Base-by-base conservation (phyloP, 1,284 basidiomycete species). In the Rhodofomes roseus region DNA sequence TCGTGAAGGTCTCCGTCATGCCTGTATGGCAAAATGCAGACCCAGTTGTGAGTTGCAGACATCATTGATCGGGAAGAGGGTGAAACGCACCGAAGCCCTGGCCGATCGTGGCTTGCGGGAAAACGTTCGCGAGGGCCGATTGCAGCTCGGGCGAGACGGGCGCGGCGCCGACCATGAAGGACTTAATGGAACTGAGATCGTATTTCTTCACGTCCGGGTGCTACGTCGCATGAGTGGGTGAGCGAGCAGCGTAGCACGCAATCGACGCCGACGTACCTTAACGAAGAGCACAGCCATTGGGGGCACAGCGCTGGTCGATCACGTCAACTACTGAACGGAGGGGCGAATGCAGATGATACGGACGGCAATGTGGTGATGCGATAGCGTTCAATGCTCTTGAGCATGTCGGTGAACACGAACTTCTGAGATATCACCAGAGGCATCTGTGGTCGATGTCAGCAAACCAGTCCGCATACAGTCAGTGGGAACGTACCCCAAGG, bases 81-180 rank as follows among this genome's bases (percentile, higher is more conserved):
- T 2, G 16, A n/a, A 14, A 46, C 58, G 27, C n/a, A 79, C 87
- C 86, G 67, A 86, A 90, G 11, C 82, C 85, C 70, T 90, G 88
- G 6, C 85, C 86, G 53, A 90, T 81, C 41, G 79, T 74, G 1
- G 82, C 81, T 34, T 81, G 73, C 1, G 87, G 86, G 27, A 92
- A 72, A 39, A 86, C 68, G 34, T 77, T 73, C 56, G 81, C 75
- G 43, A 90, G 70, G 63, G 84, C 79, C 36, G 77, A 62, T 59
- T 81, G 84, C 31, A 90, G 76, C 65, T 90, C 89, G 23, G 79
- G 75, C 3, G 89, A 85, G 4, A 93, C 73, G 2, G 91, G 91
- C 0, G 91, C 91, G 0, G 90, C 92, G 34, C 90, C 88, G 36
- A 77, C 79, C 74, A 92, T 80, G 60, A 84, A 77, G 64, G 80